Base-by-base conservation (phyloP, 768 basidiomycete species). In the Mycena vulgaris region DNA sequence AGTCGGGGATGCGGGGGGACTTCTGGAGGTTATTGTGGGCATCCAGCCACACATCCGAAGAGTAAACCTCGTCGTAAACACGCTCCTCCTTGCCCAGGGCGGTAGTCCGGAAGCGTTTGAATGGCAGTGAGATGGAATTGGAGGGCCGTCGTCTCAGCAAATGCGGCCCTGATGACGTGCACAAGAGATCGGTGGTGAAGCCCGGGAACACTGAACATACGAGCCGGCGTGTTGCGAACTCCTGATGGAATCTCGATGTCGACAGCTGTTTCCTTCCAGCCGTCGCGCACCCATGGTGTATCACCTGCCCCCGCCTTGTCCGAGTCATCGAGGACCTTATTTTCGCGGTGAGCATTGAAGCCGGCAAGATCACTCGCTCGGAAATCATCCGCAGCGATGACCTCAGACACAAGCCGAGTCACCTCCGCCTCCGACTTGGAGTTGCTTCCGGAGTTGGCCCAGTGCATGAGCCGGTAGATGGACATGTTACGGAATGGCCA, bases 161-260 rank as follows among this genome's bases (percentile, higher is more conserved):
- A 72, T 5, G 75, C 73, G 2, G 70, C 57, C 25, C 72, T 74
- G 40, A 82, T 75, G 19, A 81, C 73, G 6, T 76, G 71, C 2
- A 75, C 53, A 5, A 82, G 63, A 0, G 58, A 60, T 0, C 80
- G 76, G 62, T 79, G 67, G 49, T 76, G 73, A 14, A 85, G 69
- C 0, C 77, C 77, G 0, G 70, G 42, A 0, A 84, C 76, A 2
- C 66, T 45, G 49, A 81, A 78, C 1, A n/a, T 48, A 6, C 28
- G 58, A 1, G 56, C 8, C 17, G 56, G 56, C 14, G 10, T 35
- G 25, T 57, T 28, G 14, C n/a, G 27, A 19, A 40, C 37, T 14
- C 56, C 56, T 1, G 56, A 40, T 2, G 56, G 56, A 27, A 57
- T 57, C 39, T 39, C 37, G 39, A 57, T 57, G 56, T 57, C 58